These are phyloP conservation scores for Phytophthora agathidicida DNA, from an alignment of 352 stramenopile genomes.

Conservation along the genomic window DNA sequence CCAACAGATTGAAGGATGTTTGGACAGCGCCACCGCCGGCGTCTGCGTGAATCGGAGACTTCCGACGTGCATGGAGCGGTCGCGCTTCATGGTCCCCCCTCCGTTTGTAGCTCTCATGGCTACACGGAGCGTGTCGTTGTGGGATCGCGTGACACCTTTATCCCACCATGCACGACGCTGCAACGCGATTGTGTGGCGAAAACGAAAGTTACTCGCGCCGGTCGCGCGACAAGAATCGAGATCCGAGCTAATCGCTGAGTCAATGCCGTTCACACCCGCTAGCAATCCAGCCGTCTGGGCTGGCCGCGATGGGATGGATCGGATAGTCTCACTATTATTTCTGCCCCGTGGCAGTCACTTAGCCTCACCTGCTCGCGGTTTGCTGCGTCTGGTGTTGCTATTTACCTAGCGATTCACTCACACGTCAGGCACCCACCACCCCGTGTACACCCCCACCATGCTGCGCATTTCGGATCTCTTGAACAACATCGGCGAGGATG, in stretches of 20 bases:
- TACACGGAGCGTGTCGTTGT: slow-evolving; percentile 28
- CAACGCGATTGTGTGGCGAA: slow-evolving; percentile 40
- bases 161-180: slow-evolving; percentile 25
- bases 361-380: slow-evolving; percentile 33
- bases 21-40: not conserved
- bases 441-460: slow-evolving; percentile 31
- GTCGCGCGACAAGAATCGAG: slow-evolving; percentile 27
- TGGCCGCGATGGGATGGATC: slow-evolving; percentile 14
- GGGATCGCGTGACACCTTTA: slow-evolving; percentile 10
- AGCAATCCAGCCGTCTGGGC: slow-evolving; percentile 22
- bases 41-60: slow-evolving; percentile 8
- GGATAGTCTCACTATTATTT: slow-evolving; percentile 40
- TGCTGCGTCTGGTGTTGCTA: slow-evolving; percentile 33
- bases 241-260: slow-evolving; percentile 28
- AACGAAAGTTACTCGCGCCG: slow-evolving; percentile 36
- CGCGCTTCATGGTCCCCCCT: slow-evolving; percentile 23
- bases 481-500: slow-evolving; percentile 40
- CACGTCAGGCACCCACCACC: slow-evolving; percentile 33
- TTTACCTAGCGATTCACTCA: slow-evolving; percentile 37
- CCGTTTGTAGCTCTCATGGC: slow-evolving; percentile 37
- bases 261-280: slow-evolving; percentile 4
- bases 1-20: slow-evolving; percentile 30
- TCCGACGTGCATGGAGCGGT: slow-evolving; percentile 9
- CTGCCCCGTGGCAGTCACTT: slow-evolving; percentile 39
- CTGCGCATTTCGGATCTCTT: slow-evolving; percentile 45